Evolutionary conservation across 495 filamentous ascomycete genomes (phyloP).

Genomic region (Corynascus novoguineensis): DNA sequence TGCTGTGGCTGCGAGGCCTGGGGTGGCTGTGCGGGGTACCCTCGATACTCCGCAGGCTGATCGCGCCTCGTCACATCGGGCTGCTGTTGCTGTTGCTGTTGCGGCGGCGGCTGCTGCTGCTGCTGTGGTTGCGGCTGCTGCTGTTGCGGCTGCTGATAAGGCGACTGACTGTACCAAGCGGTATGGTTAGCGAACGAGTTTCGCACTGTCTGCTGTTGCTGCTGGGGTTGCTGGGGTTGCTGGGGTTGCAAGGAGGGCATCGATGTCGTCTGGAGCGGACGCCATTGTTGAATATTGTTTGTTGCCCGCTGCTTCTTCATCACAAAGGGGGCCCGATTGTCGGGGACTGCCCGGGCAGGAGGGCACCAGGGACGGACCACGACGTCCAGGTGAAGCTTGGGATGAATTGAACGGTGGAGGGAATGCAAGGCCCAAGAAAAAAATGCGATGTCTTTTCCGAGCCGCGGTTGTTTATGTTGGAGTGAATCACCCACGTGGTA

Average conservation of each 20-base stretch:
- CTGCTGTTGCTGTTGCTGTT: slow-evolving; percentile 24
- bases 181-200: slow-evolving; percentile 32
- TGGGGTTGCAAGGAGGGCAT: slow-evolving; percentile 32
- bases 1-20: slow-evolving; percentile 31
- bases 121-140: slow-evolving; percentile 27
- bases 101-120: slow-evolving; percentile 18
- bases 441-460: slow-evolving; percentile 9
- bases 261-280: slow-evolving; percentile 29
- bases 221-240: slow-evolving; percentile 20
- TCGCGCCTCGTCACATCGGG: slow-evolving; percentile 42
- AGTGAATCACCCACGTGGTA: slow-evolving; percentile 13
- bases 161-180: slow-evolving; percentile 28
- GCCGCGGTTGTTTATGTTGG: slow-evolving; percentile 6
- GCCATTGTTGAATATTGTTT: slow-evolving; percentile 31
- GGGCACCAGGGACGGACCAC: slow-evolving; percentile 28
- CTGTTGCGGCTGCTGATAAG: slow-evolving; percentile 28
- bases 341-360: slow-evolving; percentile 28
- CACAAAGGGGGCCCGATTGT: slow-evolving; percentile 16
- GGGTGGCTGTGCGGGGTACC: slow-evolving; percentile 28
- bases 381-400: not conserved
- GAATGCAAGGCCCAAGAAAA: slow-evolving; percentile 9
- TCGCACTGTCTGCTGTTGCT: slow-evolving; percentile 15
- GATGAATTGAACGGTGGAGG: not conserved
- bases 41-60: slow-evolving; percentile 31
- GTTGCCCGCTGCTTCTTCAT: slow-evolving; percentile 34